Conservation (phyloP, 305 asterid species). For the Plantago lanceolata region DNA sequence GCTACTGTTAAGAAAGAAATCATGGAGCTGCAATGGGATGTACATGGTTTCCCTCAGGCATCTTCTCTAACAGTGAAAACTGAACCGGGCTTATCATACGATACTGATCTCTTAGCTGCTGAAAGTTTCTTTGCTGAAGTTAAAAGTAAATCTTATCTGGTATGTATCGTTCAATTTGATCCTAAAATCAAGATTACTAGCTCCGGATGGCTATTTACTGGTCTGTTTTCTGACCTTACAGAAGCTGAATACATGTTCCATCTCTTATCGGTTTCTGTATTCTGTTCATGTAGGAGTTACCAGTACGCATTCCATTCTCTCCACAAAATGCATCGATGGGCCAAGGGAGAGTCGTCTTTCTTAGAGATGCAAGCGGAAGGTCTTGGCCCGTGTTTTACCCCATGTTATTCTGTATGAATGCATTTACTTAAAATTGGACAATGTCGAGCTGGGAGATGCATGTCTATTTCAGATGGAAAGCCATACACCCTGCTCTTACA, state of each 20-base stretch:
- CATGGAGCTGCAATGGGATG: conserved; percentile 16
- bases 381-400: conserved; percentile 30
- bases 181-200: too few species aligned
- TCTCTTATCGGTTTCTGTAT: background rate
- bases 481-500: background rate
- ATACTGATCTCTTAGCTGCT: background rate
- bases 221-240: background rate
- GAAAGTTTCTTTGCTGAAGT: conserved; percentile 29
- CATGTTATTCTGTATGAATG: background rate
- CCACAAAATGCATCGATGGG: conserved; percentile 8
- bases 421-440: conserved; percentile 31
- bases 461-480: conserved; percentile 32
- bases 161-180: conserved; percentile 10
- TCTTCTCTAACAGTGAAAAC: conserved; percentile 24
- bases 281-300: conserved; percentile 35
- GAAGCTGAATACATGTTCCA: background rate
- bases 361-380: conserved; percentile 27
- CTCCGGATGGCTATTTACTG: background rate
- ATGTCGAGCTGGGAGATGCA: conserved; percentile 29
- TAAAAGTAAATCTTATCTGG: conserved; percentile 32
- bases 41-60: conserved; percentile 8
- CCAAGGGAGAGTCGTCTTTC: conserved; percentile 26
- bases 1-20: conserved; percentile 22
- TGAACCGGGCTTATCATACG: conserved; percentile 29
- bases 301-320: conserved; percentile 10